Base-by-base conservation (phyloP, 306 rosid species). In the Corylus americana region DNA sequence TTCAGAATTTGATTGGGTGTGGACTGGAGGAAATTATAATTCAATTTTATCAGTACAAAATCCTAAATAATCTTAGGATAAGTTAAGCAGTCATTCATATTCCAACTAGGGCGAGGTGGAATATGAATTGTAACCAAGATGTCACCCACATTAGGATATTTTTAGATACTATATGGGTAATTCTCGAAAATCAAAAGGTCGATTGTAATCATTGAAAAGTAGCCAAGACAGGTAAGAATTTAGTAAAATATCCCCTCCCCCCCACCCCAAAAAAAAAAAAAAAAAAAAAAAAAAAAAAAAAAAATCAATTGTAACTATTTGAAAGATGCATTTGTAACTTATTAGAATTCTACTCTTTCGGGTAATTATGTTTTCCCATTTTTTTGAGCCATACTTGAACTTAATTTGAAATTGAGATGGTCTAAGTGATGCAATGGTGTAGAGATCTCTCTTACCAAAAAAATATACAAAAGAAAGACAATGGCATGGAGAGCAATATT, bases 41-140 rank as follows among this genome's bases (percentile, higher is more conserved):
- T 69, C 51, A 69, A 62, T 58, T 71, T 25, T 42, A 3, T n/a
- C 3, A 27, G 16, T 63, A 54, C 6, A 54, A 17, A 53, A 80
- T 72, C 77, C 75, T 12, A 7, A 47, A 66, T 18, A 44, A 49
- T 8, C 48, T 20, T 8, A 4, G 12, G 25, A 59, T 11, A 16
- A 50, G 81, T 63, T 77, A 69, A 70, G 70, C 53, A 45, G 61
- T 66, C 81, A 71, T 22, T 44, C 27, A 63, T 77, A 2, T 18
- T n/a, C 31, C 72, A 70, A 73, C 74, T 80, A 84, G 84, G 74
- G 72, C 78, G 61, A 45, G 77, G 76, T 86, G 54, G 79, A 67
- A 17, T 70, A 1, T 61, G 39, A 74, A 83, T 68, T 59, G 68
- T 74, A 61, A 57, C 80, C 80, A 3, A 74, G 66, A 78, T 73